phyloP scores from a whole-genome alignment of 768 basidiomycete genomes.

The Tricholoma flavovirens region DNA sequence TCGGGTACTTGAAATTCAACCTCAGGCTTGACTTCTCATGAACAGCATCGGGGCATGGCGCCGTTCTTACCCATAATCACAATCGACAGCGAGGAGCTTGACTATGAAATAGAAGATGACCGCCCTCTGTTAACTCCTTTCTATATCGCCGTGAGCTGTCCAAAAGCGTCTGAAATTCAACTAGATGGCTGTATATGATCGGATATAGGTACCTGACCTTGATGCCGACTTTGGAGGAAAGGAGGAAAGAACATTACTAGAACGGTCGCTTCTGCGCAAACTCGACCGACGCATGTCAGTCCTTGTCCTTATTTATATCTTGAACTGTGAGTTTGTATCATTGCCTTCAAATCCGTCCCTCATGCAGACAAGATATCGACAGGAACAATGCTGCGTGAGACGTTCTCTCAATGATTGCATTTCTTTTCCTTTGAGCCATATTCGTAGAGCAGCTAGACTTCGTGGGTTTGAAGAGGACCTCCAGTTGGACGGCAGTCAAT shows the following conservation, averaged over 20 bases:
- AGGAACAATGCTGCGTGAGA: conserved; percentile 57
- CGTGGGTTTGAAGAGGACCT: conserved; percentile 69
- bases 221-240: conserved; percentile 46
- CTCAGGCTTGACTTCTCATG: neutral
- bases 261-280: conserved; percentile 49
- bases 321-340: conserved; percentile 37
- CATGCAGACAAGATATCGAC: conserved; percentile 46
- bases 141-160: neutral
- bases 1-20: no score
- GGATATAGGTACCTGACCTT: neutral
- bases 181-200: neutral
- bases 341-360: neutral
- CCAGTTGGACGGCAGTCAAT: conserved; percentile 53
- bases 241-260: conserved; percentile 41
- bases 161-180: neutral
- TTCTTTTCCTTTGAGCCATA: neutral
- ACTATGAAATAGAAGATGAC: neutral
- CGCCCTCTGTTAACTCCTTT: neutral
- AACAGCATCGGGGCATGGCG: neutral
- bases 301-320: conserved; percentile 45
- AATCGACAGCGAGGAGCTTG: neutral
- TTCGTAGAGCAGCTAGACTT: conserved; percentile 59
- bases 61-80: neutral
- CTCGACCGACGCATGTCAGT: conserved; percentile 54
- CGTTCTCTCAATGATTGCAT: neutral